Base-by-base conservation (phyloP, 768 basidiomycete species). In the Termitomyces sp. region DNA sequence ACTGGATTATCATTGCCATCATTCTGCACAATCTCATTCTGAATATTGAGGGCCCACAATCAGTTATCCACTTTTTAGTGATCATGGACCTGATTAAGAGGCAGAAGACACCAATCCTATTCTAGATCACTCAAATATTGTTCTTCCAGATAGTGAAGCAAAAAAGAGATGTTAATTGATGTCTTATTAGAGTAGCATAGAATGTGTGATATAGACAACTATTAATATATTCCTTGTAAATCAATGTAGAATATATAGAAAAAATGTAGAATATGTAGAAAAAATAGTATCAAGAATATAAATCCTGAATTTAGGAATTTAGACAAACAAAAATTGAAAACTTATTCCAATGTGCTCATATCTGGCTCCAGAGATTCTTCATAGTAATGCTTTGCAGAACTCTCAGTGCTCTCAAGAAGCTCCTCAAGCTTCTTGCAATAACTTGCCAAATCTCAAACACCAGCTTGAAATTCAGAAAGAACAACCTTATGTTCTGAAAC, bases 21-120 rank as follows among this genome's bases (percentile, higher is more conserved):
- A 74, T 74, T 33, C 56, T 75, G 22, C 75, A 75, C 60, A 74
- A 73, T 60, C 51, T 73, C 20, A 59, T 73, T 16, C 69, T 74
- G 42, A 68, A 73, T 40, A 52, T 74, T 18, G 73, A 76, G 61
- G 74, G 71, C 26, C 45, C 16, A 5, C 14, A 22, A 30, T 58
- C 60, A n/a, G 64, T 22, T 32, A 55, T 50, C 1, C 27, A 59
- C 9, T 72, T 68, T 55, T 4, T 44, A 10, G 22, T 10, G 30
- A 33, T 1, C 61, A 66, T 48, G 60, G 42, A 22, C 40, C n/a
- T 14, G 49, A 33, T 24, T 51, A 64, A 9, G 66, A 67, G 53
- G 26, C 34, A 13, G 61, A 63, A 33, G 64, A 67, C 51, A n/a
- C 49, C 2, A 62, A 49, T 20, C 40, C 40, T 12, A 20, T 42